Evolutionary conservation across 495 filamentous ascomycete genomes (phyloP), one percentile per base, ranked within the genome.

Genomic region (Penicillium atrosanguineum): DNA sequence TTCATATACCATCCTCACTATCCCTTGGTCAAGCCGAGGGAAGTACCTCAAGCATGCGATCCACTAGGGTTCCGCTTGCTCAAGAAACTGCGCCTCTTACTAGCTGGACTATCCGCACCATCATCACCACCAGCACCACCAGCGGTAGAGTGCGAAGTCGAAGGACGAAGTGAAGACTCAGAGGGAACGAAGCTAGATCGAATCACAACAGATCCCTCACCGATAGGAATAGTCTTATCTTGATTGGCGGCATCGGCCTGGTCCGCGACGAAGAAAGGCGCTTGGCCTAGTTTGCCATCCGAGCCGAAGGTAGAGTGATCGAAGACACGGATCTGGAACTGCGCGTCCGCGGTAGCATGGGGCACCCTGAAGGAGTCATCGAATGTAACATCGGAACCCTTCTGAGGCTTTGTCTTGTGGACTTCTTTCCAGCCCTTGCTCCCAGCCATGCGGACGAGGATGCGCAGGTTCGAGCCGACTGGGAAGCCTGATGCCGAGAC

Each of bases 211-310:
- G 66, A 78, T 9, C 90, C 89, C 19, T 68, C 73, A 12, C 91
- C 91, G 47, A 88, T 82, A 16, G 68, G 74, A 28, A 98, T 71
- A 14, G 77, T 60, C 77, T 92, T 95, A 58, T 96, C 90, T 37
- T 81, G 77, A 18, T 85, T 84, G 2, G 76, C 72, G 20, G 68
- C 61, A 1, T 75, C 73, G 15, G 85, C 84, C 50, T 87, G 85
- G 62, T 98, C 92, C 50, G 89, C 89, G 14, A 98, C 85, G 63
- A 95, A 92, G 76, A 96, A 95, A n/a, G 86, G 57, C 0, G 77
- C 80, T 59, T 97, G 91, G 40, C 94, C 94, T 9, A 97, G 76
- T 26, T 83, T 77, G 41, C 87, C 83, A 61, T 96, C 92, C 37
- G 80, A 86, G 37, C 88, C 84, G 61, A 97, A 90, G 4, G 86